A percentile compares a stretch with the other conserved stretches of the same genome.
phyloP scores from a whole-genome alignment of 805 yeast genomes.

The Spathaspora passalidarum region DNA sequence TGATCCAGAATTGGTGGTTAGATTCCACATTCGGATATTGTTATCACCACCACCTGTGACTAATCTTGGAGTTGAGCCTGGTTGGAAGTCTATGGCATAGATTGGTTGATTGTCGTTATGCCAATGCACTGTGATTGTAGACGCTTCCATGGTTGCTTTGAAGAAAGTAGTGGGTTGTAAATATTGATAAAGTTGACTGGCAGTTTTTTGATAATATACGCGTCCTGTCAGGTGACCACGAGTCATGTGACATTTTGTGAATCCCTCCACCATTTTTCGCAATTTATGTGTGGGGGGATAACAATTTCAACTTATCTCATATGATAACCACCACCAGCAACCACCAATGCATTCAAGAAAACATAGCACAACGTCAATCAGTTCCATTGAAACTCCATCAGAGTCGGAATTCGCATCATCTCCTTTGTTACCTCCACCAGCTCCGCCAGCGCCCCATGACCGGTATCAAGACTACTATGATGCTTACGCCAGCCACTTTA shows the following conservation, averaged over 20 bases:
- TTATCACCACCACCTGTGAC: slow-evolving; percentile 96
- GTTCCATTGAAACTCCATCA: slow-evolving; percentile 1
- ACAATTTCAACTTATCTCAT: neutral
- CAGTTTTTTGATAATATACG: neutral
- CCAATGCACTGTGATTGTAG: slow-evolving; percentile 64
- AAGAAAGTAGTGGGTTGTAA: neutral
- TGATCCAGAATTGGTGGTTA: slow-evolving; percentile 7
- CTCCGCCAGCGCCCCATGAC: neutral
- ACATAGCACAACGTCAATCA: neutral
- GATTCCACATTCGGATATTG: slow-evolving; percentile 64
- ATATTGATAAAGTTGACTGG: neutral
- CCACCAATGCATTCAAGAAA: neutral
- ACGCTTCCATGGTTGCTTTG: slow-evolving; percentile 27
- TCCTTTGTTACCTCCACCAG: slow-evolving; percentile 1
- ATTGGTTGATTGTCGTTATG: slow-evolving; percentile 75
- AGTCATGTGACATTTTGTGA: neutral
- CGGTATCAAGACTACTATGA: slow-evolving; percentile 5
- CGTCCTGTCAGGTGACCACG: neutral
- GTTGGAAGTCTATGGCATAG: slow-evolving; percentile 62
- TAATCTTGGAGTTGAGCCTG: slow-evolving; percentile 41
- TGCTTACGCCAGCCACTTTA: slow-evolving; percentile 7
- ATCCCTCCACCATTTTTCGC: neutral
- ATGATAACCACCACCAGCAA: neutral
- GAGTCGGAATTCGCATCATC: slow-evolving; percentile 3
- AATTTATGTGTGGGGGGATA: neutral